phyloP scores from a whole-genome alignment of 805 yeast genomes.

The Candida sonorensis region DNA sequence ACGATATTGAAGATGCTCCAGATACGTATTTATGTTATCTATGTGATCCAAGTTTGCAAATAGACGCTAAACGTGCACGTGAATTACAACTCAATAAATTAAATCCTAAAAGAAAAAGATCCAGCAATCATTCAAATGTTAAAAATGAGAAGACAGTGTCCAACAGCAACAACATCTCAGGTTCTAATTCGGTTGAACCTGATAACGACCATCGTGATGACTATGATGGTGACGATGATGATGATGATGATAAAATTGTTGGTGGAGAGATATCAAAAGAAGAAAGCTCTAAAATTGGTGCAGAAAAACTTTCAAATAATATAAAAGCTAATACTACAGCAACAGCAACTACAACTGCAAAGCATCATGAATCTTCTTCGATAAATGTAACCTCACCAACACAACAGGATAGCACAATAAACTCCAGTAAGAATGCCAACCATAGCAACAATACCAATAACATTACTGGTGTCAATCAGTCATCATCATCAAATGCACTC shows the following conservation, averaged over 20 bases:
- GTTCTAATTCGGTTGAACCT: background rate
- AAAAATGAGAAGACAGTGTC: background rate
- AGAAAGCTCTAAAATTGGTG: background rate
- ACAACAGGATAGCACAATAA: too few species aligned
- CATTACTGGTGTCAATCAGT: background rate
- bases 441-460: slow-evolving; percentile 1
- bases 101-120: slow-evolving; percentile 26
- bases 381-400: too few species aligned
- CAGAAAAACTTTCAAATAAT: too few species aligned
- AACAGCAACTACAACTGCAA: background rate
- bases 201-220: too few species aligned
- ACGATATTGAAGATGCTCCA: slow-evolving; percentile 67
- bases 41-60: slow-evolving; percentile 47
- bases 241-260: slow-evolving; percentile 1
- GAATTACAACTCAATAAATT: slow-evolving; percentile 28
- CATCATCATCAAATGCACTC: slow-evolving; percentile 19
- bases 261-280: background rate
- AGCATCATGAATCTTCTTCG: too few species aligned
- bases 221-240: slow-evolving; percentile 1
- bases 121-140: slow-evolving; percentile 7
- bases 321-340: background rate
- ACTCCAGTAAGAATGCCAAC: too few species aligned
- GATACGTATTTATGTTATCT: slow-evolving; percentile 75
- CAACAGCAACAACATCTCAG: background rate
- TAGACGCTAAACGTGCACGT: slow-evolving; percentile 33